Evolutionary conservation across 2,329 filamentous ascomycete species (phyloP).

Genomic region (Didymella arachidicola): DNA sequence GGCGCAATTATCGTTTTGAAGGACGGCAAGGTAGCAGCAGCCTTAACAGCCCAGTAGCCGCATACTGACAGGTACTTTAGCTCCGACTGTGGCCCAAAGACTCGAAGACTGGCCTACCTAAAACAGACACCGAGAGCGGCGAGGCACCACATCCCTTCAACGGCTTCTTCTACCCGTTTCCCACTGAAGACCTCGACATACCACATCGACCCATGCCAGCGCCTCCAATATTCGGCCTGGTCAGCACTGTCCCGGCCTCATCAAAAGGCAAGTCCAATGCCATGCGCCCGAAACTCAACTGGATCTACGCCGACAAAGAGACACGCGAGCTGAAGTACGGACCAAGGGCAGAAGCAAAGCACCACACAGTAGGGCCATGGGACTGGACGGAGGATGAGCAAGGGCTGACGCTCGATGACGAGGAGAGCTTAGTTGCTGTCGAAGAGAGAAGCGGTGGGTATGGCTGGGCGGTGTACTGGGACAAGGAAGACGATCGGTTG

Average conservation of each 20-base stretch:
- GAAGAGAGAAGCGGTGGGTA: conserved; percentile 58
- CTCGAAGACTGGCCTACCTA: conserved; percentile 38
- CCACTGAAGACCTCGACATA: conserved; percentile 54
- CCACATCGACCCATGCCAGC: conserved; percentile 44
- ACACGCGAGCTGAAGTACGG: conserved; percentile 70
- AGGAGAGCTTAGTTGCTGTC: conserved; percentile 65
- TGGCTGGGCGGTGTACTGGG: conserved; percentile 63
- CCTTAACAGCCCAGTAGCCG: too few species aligned
- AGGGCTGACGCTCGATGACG: conserved; percentile 62
- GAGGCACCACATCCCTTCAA: conserved; percentile 57
- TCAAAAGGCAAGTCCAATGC: conserved; percentile 22
- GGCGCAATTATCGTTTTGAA: conserved; percentile 55
- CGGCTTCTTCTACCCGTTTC: conserved; percentile 60
- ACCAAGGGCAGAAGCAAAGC: conserved; percentile 73
- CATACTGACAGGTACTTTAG: conserved; percentile 25
- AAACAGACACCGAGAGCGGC: conserved; percentile 26
- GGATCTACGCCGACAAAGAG: conserved; percentile 70
- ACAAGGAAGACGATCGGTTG: conserved; percentile 57
- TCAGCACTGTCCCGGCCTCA: conserved; percentile 58
- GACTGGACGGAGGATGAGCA: conserved; percentile 74
- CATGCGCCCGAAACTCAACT: conserved; percentile 64
- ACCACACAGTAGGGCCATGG: conserved; percentile 80
- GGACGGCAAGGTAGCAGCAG: conserved; percentile 53
- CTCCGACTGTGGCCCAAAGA: conserved; percentile 50
- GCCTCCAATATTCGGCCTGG: conserved; percentile 56